These are phyloP conservation scores for Leccinum arenicola DNA, from an alignment of 768 basidiomycete species.

Conservation along the genomic window DNA sequence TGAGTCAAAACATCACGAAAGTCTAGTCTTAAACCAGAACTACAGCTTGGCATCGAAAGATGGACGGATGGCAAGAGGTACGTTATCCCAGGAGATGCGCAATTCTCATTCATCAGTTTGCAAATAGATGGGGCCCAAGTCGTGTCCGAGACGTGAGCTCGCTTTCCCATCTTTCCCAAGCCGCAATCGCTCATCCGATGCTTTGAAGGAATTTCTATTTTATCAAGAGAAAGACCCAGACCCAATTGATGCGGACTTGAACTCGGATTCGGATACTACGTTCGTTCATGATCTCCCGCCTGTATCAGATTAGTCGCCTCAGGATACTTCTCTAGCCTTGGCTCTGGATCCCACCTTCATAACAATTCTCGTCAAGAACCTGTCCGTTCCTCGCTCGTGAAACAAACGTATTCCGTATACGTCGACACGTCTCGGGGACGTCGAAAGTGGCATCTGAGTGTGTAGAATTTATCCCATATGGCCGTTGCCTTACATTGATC, in stretches of 20 bases:
- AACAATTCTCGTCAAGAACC: conserved; percentile 27
- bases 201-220: conserved; percentile 66
- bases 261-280: conserved; percentile 52
- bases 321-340: conserved; percentile 23
- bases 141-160: conserved; percentile 68
- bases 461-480: conserved; percentile 25
- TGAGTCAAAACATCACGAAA: conserved; percentile 4
- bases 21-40: conserved; percentile 3
- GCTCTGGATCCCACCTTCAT: conserved; percentile 28
- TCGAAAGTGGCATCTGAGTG: conserved; percentile 82
- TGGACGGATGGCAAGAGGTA: conserved; percentile 73
- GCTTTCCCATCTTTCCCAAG: not conserved
- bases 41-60: conserved; percentile 70
- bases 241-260: conserved; percentile 45
- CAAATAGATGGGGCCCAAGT: conserved; percentile 68
- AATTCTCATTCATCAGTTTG: not conserved
- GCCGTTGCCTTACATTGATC: conserved; percentile 4
- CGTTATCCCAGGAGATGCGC: conserved; percentile 1
- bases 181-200: conserved; percentile 7
- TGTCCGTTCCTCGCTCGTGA: conserved; percentile 54
- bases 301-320: not conserved
- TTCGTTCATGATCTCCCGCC: conserved; percentile 27
- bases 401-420: conserved; percentile 80
- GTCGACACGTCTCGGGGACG: conserved; percentile 64
- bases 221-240: conserved; percentile 65